A percentile compares a stretch with the other conserved stretches of the same genome.
phyloP scores from a whole-genome alignment of 371 early-diverging fungal genomes.

The Smittium culicis region DNA sequence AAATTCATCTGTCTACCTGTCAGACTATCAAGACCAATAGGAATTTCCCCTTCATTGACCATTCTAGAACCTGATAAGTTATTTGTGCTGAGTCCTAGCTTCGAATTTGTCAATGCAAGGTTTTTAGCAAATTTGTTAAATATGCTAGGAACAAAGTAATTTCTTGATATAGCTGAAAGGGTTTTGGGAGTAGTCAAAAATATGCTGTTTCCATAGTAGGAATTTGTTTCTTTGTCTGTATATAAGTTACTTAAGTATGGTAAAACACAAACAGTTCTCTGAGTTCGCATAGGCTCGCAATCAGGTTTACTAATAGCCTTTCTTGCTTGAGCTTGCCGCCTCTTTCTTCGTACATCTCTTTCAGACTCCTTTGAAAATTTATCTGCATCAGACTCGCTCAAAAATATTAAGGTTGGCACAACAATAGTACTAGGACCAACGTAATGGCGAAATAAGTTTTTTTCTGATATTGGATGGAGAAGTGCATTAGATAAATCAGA shows the following conservation, averaged over 20 bases:
- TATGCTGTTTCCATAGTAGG: too few species aligned
- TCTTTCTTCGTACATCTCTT: slow-evolving; percentile 59
- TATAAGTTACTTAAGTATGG: background rate
- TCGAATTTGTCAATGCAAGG: background rate
- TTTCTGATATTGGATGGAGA: slow-evolving; percentile 25
- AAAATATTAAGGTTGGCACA: slow-evolving; percentile 47
- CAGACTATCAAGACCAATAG: background rate
- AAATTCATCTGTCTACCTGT: background rate
- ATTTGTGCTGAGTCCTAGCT: background rate
- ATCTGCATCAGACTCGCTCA: slow-evolving; percentile 59
- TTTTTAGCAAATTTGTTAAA: background rate
- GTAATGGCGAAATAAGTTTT: background rate
- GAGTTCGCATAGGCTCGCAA: slow-evolving; percentile 2
- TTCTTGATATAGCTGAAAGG: background rate
- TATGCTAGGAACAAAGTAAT: background rate
- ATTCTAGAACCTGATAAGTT: background rate
- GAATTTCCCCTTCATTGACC: background rate
- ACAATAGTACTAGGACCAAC: slow-evolving; percentile 34
- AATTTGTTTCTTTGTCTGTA: background rate
- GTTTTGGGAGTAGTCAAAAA: background rate
- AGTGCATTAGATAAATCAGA: slow-evolving; percentile 5
- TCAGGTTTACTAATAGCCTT: slow-evolving; percentile 1
- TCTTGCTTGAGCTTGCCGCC: slow-evolving; percentile 51
- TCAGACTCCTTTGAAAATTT: slow-evolving; percentile 66
- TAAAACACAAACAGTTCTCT: background rate